phyloP scores from a whole-genome alignment of 2,329 filamentous ascomycete genomes.

The Blastomyces silverae region DNA sequence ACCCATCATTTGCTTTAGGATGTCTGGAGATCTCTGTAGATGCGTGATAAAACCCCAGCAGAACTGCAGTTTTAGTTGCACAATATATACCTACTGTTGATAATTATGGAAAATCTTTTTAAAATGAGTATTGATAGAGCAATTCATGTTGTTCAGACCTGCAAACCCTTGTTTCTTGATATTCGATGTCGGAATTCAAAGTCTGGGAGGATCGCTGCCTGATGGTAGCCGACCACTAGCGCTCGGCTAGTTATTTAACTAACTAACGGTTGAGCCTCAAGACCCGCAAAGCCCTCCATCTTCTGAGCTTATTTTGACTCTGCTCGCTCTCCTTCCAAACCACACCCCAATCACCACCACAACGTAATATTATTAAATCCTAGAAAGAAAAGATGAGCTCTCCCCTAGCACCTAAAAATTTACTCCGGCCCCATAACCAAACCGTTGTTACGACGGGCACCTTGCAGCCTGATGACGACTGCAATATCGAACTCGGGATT shows the following conservation, averaged over 20 bases:
- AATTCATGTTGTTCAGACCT: background rate
- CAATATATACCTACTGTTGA: background rate
- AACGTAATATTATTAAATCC: background rate
- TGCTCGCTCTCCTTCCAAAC: too few species aligned
- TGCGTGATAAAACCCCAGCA: background rate
- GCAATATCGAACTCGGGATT: conserved; percentile 30
- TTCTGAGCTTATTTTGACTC: conserved; percentile 2
- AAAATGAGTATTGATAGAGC: background rate
- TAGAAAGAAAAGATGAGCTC: background rate
- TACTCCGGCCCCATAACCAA: background rate
- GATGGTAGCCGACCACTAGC: background rate
- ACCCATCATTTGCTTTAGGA: too few species aligned
- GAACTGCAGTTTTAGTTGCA: background rate
- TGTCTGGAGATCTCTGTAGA: background rate
- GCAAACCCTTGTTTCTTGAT: too few species aligned
- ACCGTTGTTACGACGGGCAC: background rate
- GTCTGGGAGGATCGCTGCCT: too few species aligned
- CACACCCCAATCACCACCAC: too few species aligned
- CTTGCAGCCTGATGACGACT: conserved; percentile 14
- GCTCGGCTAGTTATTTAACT: too few species aligned
- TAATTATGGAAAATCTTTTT: background rate
- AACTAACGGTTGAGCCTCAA: background rate
- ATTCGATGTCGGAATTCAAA: too few species aligned
- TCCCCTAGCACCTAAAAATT: background rate
- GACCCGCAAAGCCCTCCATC: background rate